Conservation (phyloP, 176 grass and related monocot species). For the Musa troglodytarum region DNA sequence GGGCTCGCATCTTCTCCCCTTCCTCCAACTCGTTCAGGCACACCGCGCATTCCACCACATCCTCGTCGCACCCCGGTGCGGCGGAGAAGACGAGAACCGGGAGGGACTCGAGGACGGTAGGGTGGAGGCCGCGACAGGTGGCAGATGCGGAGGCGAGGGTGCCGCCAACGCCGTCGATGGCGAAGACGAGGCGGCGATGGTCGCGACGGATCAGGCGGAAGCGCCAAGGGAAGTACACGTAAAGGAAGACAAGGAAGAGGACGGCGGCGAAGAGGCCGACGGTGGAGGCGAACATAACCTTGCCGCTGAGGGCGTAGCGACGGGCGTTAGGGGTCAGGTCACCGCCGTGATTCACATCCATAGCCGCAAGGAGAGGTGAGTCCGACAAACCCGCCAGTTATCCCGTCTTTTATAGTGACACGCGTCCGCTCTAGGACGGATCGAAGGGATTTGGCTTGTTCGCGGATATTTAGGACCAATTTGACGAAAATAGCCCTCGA, state of each 20-base stretch:
- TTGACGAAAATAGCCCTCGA: no score
- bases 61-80: not conserved
- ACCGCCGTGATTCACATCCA: no score
- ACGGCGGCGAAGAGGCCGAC: constrained; percentile 13
- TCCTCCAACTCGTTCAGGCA: constrained; percentile 40
- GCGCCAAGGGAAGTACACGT: constrained; percentile 14
- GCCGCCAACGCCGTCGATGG: constrained; percentile 13
- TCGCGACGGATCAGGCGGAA: no score
- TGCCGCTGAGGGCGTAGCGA: not conserved
- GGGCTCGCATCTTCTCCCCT: constrained; percentile 38
- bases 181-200: constrained; percentile 13
- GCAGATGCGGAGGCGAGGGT: not conserved
- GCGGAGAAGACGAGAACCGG: constrained; percentile 22
- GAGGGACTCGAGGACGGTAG: constrained; percentile 32
- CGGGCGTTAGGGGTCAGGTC: no score
- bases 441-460: no score
- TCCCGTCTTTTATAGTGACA: no score
- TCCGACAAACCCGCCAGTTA: no score
- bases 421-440: no score
- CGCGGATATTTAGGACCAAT: no score
- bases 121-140: constrained; percentile 25
- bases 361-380: no score
- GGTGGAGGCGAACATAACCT: constrained; percentile 28
- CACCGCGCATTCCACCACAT: constrained; percentile 35
- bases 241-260: constrained; percentile 9